Evolutionary conservation across 176 grass and related monocot genomes (phyloP).

Genomic region (Carex pumila): DNA sequence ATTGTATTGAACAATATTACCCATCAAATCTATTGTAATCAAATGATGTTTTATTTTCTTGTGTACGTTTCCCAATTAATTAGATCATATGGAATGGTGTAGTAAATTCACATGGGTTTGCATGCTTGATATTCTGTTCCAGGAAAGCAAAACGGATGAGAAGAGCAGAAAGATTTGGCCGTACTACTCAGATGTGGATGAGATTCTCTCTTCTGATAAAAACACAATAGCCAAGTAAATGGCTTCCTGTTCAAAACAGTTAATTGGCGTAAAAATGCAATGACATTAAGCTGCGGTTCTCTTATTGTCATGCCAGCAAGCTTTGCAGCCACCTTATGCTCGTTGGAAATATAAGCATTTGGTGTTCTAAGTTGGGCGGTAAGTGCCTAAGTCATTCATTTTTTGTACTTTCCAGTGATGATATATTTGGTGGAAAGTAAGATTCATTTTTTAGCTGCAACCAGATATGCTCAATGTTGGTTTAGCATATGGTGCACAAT

Average conservation of each 20-base stretch:
- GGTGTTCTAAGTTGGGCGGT: background rate
- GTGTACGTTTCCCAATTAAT: background rate
- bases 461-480: background rate
- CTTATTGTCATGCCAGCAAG: background rate
- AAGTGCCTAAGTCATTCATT: background rate
- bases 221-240: constrained; percentile 54
- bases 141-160: constrained; percentile 75
- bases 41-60: background rate
- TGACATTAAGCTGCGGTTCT: background rate
- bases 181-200: constrained; percentile 59
- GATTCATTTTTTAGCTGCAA: constrained; percentile 1
- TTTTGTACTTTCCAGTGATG: background rate
- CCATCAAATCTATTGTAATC: background rate
- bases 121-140: constrained; percentile 16
- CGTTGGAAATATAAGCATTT: background rate
- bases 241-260: background rate
- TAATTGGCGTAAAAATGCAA: background rate
- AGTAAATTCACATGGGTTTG: background rate
- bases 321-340: background rate
- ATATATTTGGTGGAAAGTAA: background rate
- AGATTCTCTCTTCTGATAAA: constrained; percentile 44
- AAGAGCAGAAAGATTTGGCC: constrained; percentile 62
- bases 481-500: background rate
- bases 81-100: constrained; percentile 4
- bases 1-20: constrained; percentile 1